phyloP scores from a whole-genome alignment of 192 early-diverging fungal species.

The Backusella luteola region DNA sequence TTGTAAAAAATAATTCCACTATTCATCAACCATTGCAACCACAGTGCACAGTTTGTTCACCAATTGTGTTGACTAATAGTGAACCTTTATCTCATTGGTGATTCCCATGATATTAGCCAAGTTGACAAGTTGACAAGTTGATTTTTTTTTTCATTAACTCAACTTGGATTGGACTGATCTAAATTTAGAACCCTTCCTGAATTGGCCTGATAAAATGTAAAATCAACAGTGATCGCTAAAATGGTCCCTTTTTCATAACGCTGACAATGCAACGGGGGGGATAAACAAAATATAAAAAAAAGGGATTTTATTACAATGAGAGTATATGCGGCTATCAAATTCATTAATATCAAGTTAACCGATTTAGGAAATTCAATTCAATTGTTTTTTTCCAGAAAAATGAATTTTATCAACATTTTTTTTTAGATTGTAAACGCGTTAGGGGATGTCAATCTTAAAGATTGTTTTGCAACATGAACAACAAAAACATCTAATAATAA shows the following conservation, averaged over 20 bases:
- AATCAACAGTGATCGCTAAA: not conserved
- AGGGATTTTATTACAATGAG: not conserved
- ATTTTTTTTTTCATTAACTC: too few species aligned
- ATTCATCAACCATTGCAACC: too few species aligned
- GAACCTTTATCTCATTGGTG: too few species aligned
- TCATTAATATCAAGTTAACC: not conserved
- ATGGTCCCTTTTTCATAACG: not conserved
- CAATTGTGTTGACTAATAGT: too few species aligned
- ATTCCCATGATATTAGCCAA: too few species aligned
- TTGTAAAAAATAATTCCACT: too few species aligned
- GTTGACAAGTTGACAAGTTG: too few species aligned
- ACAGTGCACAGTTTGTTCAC: too few species aligned
- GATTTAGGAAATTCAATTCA: not conserved
- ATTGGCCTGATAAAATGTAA: too few species aligned
- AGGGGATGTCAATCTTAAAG: constrained; percentile 2
- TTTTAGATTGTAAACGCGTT: constrained; percentile 11
- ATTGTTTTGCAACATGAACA: not conserved
- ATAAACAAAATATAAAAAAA: too few species aligned
- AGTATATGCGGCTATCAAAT: not conserved
- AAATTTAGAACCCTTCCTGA: too few species aligned
- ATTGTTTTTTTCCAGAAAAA: not conserved
- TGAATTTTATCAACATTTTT: not conserved
- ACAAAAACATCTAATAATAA: constrained; percentile 4
- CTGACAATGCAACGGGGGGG: not conserved
- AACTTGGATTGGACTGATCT: too few species aligned